These are phyloP conservation scores for Hammondia hammondi DNA, from an alignment of 169 alveolate genomes.

Conservation along the genomic window DNA sequence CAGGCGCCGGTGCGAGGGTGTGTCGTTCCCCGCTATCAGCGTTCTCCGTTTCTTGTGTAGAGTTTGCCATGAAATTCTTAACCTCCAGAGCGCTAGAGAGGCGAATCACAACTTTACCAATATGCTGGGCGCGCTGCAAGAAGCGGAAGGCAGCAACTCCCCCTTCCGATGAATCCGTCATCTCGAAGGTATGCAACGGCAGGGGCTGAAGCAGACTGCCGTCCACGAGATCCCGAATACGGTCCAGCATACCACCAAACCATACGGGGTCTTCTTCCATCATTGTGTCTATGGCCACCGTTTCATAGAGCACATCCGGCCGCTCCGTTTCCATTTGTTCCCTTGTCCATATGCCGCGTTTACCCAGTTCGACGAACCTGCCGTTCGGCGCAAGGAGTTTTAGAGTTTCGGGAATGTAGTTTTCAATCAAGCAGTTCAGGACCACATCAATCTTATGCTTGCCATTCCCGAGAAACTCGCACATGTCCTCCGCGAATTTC, in stretches of 20 bases:
- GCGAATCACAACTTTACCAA: conserved; percentile 73
- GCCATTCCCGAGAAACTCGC: conserved; percentile 37
- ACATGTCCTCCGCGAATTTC: conserved; percentile 71
- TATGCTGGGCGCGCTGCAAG: conserved; percentile 76
- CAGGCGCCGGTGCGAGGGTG: neutral
- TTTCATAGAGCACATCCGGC: conserved; percentile 71
- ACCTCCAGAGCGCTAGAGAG: conserved; percentile 68
- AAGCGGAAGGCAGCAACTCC: conserved; percentile 76
- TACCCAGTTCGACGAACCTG: conserved; percentile 81
- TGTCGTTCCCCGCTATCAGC: neutral
- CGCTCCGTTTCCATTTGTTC: conserved; percentile 67
- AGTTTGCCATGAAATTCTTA: conserved; percentile 14
- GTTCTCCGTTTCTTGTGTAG: neutral
- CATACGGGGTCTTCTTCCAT: conserved; percentile 74
- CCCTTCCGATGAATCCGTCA: conserved; percentile 60
- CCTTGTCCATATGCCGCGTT: conserved; percentile 74
- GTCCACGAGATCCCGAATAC: conserved; percentile 55
- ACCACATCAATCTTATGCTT: conserved; percentile 73
- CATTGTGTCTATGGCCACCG: conserved; percentile 74
- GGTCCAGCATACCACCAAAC: conserved; percentile 69
- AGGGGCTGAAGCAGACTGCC: conserved; percentile 49
- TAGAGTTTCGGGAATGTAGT: conserved; percentile 72
- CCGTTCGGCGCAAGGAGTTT: conserved; percentile 74
- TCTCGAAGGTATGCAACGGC: conserved; percentile 64
- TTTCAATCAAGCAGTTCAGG: conserved; percentile 74